A percentile compares a stretch with the other conserved stretches of the same genome.
Conservation (phyloP, 257 asterid genomes). For the Solanum gracilifrons region DNA sequence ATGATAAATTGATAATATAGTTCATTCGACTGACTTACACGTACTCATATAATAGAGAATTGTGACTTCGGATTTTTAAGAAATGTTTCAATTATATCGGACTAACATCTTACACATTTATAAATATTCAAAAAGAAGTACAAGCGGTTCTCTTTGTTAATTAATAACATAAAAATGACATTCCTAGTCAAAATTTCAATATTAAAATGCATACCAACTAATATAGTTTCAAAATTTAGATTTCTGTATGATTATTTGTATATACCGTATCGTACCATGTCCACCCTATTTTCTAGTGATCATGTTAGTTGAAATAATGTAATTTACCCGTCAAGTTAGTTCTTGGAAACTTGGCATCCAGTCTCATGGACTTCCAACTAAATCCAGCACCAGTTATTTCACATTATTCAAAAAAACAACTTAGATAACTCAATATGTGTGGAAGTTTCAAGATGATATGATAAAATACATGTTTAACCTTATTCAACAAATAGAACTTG, state of each 20-base stretch:
- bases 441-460: not conserved
- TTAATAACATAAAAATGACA: not conserved
- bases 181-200: not conserved
- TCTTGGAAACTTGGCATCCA: not conserved
- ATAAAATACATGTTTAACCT: not conserved
- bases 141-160: not conserved
- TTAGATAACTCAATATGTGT: not conserved
- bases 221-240: not conserved
- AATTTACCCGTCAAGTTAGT: not conserved
- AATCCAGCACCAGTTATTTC: not conserved
- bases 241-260: not conserved
- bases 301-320: not conserved
- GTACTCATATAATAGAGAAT: not conserved
- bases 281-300: not conserved
- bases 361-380: not conserved
- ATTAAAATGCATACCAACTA: too few relatives aligned
- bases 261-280: not conserved
- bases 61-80: too few relatives aligned
- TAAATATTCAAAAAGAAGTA: too few relatives aligned
- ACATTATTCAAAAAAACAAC: not conserved
- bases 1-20: too few relatives aligned
- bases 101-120: not conserved
- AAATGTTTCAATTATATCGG: not conserved
- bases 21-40: not conserved
- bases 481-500: not conserved